Evolutionary conservation across 192 early-diverging fungal species (phyloP).

Genomic region (Piromyces finnis): DNA sequence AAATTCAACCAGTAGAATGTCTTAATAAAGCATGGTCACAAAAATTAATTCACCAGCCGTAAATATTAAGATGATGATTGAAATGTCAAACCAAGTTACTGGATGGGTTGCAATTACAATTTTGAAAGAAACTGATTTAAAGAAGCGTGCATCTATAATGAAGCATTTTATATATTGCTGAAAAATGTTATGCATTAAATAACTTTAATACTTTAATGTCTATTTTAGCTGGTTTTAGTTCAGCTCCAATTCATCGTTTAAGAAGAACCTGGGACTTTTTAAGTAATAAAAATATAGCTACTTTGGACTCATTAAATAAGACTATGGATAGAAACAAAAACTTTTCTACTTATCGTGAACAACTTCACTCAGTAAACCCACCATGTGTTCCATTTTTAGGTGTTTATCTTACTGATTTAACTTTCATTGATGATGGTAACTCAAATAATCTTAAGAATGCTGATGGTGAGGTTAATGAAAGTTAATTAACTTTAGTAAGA

Average conservation of each 20-base stretch:
- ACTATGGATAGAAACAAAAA: conserved; percentile 69
- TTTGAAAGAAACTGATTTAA: conserved; percentile 30
- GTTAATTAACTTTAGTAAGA: conserved; percentile 75
- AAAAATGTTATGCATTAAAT: conserved; percentile 64
- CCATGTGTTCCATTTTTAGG: conserved; percentile 67
- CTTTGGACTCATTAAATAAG: conserved; percentile 41
- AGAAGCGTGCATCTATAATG: conserved; percentile 52
- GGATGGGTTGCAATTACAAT: conserved; percentile 63
- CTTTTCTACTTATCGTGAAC: conserved; percentile 26
- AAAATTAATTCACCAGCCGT: conserved; percentile 16
- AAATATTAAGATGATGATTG: conserved; percentile 81
- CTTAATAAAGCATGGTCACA: conserved; percentile 81
- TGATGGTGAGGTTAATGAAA: conserved; percentile 9
- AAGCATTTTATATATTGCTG: conserved; percentile 73
- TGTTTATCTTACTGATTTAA: conserved; percentile 61
- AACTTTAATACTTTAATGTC: conserved; percentile 91
- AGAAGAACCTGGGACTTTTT: conserved; percentile 77
- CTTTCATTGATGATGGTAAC: conserved; percentile 39
- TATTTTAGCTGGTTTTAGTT: conserved; percentile 74
- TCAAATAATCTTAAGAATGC: conserved; percentile 31
- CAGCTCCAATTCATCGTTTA: conserved; percentile 70
- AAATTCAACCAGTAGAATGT: conserved; percentile 75
- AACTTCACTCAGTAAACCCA: background rate
- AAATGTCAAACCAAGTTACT: conserved; percentile 64
- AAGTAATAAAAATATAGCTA: conserved; percentile 15